These are phyloP conservation scores for Lycium ferocissimum DNA, from an alignment of 257 asterid genomes.

Conservation along the genomic window DNA sequence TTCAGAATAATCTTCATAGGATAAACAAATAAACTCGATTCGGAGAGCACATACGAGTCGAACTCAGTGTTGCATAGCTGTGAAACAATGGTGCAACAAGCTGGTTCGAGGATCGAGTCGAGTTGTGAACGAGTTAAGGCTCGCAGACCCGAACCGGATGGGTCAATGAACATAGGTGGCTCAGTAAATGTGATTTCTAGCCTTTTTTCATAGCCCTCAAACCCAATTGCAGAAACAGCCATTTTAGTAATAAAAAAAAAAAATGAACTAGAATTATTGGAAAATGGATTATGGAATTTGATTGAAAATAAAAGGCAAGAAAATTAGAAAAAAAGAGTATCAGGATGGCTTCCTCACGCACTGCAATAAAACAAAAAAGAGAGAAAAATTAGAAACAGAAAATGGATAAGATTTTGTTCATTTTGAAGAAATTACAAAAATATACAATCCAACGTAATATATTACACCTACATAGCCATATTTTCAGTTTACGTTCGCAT, in stretches of 20 bases:
- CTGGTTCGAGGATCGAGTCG: constrained; percentile 73
- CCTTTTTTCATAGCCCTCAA: constrained; percentile 88
- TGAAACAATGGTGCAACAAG: constrained; percentile 86
- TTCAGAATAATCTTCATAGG: constrained; percentile 77
- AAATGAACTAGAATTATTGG: not conserved
- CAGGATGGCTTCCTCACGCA: constrained; percentile 99
- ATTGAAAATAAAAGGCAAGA: constrained; percentile 43
- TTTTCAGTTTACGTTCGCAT: too few species aligned
- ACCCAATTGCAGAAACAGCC: constrained; percentile 83
- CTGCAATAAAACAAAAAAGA: constrained; percentile 50
- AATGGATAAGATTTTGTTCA: too few species aligned
- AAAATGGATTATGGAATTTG: constrained; percentile 30
- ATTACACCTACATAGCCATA: too few species aligned
- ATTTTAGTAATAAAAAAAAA: constrained; percentile 40
- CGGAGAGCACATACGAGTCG: constrained; percentile 85
- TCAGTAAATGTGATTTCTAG: constrained; percentile 74
- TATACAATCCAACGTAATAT: too few species aligned
- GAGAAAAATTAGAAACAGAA: not conserved
- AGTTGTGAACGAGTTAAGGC: constrained; percentile 65
- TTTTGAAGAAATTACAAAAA: too few species aligned
- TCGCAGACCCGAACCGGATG: constrained; percentile 78
- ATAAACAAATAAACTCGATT: constrained; percentile 80
- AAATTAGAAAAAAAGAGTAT: constrained; percentile 78
- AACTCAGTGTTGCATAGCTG: constrained; percentile 62
- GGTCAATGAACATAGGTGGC: constrained; percentile 75